Base-by-base conservation (phyloP, 768 basidiomycete genomes). In the Tylopilus sp. region DNA sequence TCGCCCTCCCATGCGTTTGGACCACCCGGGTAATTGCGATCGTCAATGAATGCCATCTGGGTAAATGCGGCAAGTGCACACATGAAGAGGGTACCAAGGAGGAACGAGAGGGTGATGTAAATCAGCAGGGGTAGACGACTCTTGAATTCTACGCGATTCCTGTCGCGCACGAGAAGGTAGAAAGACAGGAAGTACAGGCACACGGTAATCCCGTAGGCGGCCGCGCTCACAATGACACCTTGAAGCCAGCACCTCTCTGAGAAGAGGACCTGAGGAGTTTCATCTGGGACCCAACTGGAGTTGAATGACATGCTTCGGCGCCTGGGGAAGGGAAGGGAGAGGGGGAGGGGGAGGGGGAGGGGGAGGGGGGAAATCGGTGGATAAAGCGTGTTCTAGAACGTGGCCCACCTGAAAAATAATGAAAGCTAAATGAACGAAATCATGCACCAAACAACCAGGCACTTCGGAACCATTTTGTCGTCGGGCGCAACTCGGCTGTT, bases 11-110 rank as follows among this genome's bases (percentile, higher is more conserved):
- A 72, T 9, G 53, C 58, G 12, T 40, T 59, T 5, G 70, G 69
- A 13, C 71, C 70, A 3, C 68, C 68, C 0, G 64, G 64, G 30
- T 60, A 71, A 41, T 69, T 57, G 5, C 71, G 62, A 41, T 63
- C 43, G 46, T 72, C 63, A 39, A 72, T 61, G 46, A 69, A 71
- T 0, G 59, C 53, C 47, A 67, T 54, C 28, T 68, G 66, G 0
- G 58, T 58, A 38, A 69, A 61, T 17, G 61, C 47, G 1, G 63
- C 50, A 12, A 56, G 50, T 8, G 50, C 25, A 11, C 47, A 15
- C 51, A 65, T 48, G 39, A 52, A 64, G 18, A 64, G 20, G 4
- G 63, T 64, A 2, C 49, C 38, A 12, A 60, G 33, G 17, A 51
- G 13, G 50, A 59, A 46, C 6, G 44, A 8, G 30, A 43, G 4